These are phyloP conservation scores for Mallotus repandus DNA, from an alignment of 441 rosid species.

Conservation along the genomic window DNA sequence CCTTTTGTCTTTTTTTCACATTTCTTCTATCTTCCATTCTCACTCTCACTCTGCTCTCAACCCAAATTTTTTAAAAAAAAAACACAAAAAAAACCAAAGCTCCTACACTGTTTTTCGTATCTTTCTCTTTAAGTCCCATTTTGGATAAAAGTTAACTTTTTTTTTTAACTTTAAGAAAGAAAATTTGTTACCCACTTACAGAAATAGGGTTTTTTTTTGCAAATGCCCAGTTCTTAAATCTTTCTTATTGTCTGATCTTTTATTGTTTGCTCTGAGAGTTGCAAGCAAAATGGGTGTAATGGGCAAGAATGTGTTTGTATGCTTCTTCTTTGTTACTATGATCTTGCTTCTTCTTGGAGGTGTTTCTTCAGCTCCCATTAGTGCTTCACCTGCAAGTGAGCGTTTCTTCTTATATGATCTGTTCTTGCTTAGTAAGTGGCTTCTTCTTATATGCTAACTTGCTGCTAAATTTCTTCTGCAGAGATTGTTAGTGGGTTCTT, in stretches of 20 bases:
- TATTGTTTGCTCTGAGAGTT: conserved; percentile 14
- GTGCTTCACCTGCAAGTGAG: conserved; percentile 82
- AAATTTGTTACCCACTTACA: conserved; percentile 19
- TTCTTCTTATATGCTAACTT: conserved; percentile 18
- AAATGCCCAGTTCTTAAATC: conserved; percentile 29
- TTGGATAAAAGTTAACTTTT: conserved; percentile 21
- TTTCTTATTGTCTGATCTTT: conserved; percentile 13
- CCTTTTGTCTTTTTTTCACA: conserved; percentile 20
- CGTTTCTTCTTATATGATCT: conserved; percentile 16
- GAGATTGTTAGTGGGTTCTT: conserved; percentile 70
- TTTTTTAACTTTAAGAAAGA: too few relatives aligned
- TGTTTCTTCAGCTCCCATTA: conserved; percentile 59
- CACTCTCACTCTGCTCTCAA: conserved; percentile 9
- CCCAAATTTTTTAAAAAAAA: too few relatives aligned
- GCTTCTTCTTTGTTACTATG: conserved; percentile 25
- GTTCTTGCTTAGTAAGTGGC: conserved; percentile 15
- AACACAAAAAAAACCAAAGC: neutral
- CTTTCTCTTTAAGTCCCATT: conserved; percentile 4
- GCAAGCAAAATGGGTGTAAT: conserved; percentile 32
- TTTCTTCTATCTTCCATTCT: conserved; percentile 7
- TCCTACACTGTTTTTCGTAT: neutral
- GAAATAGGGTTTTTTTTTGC: conserved; percentile 37
- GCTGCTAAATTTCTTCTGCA: conserved; percentile 32
- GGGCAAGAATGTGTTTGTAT: conserved; percentile 41
- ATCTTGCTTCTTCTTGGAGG: conserved; percentile 47